Evolutionary conservation across 176 grass and related monocot genomes (phyloP), one percentile per base, ranked within the genome.

Genomic region (Urochloa ruziziensis): DNA sequence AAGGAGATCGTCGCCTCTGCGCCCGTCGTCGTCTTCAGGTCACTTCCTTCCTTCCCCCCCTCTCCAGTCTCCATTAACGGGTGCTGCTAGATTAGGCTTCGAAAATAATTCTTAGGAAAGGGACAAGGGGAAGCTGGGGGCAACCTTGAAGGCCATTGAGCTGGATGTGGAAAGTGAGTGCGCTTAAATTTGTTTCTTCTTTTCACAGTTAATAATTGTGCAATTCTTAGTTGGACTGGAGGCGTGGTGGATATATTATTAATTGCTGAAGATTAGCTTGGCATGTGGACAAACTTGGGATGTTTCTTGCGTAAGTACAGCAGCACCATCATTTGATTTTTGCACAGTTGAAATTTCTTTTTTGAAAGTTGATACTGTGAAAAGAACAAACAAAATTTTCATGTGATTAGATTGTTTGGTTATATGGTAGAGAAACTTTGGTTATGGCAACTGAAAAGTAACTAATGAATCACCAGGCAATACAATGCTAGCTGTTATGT

Each of bases 1-100:
- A 90, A 97, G 89, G 79, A 97, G 35, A 91, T 91, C 87, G 89
- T 72, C 29, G 87, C 94, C 49, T 97, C 91, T 54, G 79, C 78
- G 32, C 91, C 91, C 63, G 60, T 97, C 49, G 91, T 93, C 79
- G 89, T 94, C 80, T 94, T 94, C 87, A 97, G 91, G 94, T 95
- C 25, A 27, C 10, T 49, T 43, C 39, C 37, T 4, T 56, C 1
- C n/a, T n/a, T n/a, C 10, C 52, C 16, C 33, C 23, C 61, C 24
- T 53, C 25, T n/a, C 36, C 27, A 44, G 1, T 7, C 17, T 25
- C 51, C 4, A 48, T 40, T 49, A 70, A 44, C 70, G 2, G 27
- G 19, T 36, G 23, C 11, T 62, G 48, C 69, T 49, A 33, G 21
- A 49, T 44, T 19, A 34, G 19, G 4, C 15, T 53, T 72, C 43